These are phyloP conservation scores for Malassezia slooffiae DNA, from an alignment of 1,284 basidiomycete species.

Conservation along the genomic window DNA sequence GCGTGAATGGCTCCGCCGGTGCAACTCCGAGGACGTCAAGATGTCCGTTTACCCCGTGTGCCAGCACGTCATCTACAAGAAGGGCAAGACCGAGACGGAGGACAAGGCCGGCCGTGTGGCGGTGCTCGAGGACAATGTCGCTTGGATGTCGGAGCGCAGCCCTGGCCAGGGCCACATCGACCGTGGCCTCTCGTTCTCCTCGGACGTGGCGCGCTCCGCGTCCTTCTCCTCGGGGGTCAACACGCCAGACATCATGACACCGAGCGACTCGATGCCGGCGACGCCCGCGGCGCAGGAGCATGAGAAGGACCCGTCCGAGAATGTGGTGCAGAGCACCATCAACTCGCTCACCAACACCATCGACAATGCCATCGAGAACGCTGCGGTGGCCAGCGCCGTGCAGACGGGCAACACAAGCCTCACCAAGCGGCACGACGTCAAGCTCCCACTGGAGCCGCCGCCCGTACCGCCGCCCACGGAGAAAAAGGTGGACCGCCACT, in stretches of 20 bases:
- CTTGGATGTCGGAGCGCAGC: constrained; percentile 35
- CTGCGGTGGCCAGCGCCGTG: neutral
- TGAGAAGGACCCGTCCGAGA: too few species aligned
- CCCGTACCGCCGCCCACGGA: neutral
- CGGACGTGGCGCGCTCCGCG: constrained; percentile 10
- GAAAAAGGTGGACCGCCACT: neutral
- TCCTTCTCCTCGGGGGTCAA: constrained; percentile 6
- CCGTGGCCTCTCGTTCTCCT: constrained; percentile 16
- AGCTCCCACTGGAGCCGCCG: too few species aligned
- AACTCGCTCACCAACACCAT: constrained; percentile 7
- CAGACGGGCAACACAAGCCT: neutral
- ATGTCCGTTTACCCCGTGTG: constrained; percentile 40
- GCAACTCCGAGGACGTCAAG: constrained; percentile 21
- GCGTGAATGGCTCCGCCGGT: constrained; percentile 20
- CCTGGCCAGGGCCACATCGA: constrained; percentile 12
- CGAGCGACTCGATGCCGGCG: constrained; percentile 5
- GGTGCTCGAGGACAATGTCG: constrained; percentile 40
- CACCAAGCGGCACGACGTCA: neutral
- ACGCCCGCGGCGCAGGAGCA: neutral
- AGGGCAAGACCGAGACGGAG: constrained; percentile 41
- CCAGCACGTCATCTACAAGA: constrained; percentile 43
- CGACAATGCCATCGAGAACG: constrained; percentile 1
- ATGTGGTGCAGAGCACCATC: constrained; percentile 5
- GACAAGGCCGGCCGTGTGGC: constrained; percentile 35
- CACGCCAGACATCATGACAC: constrained; percentile 1